phyloP scores from a whole-genome alignment of 2,329 filamentous ascomycete species.

The Fusarium musae region DNA sequence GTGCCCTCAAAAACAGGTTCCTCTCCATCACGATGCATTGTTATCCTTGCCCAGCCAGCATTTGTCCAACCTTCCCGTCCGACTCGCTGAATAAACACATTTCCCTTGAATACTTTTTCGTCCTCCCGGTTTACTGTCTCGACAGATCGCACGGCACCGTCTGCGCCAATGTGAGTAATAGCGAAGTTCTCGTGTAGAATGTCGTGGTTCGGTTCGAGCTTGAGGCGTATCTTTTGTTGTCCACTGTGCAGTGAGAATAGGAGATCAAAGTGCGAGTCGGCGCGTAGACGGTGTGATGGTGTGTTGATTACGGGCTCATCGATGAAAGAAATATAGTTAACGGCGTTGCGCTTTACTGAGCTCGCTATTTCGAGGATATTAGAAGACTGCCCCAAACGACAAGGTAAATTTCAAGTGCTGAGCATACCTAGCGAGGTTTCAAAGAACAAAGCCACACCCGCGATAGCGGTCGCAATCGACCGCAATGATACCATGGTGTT shows the following conservation, averaged over 20 bases:
- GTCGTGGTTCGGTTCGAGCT: slow-evolving; percentile 90
- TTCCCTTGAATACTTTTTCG: slow-evolving; percentile 87
- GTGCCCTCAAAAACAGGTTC: slow-evolving; percentile 89
- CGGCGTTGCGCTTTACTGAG: slow-evolving; percentile 79
- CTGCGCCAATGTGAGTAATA: slow-evolving; percentile 75
- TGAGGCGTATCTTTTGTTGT: slow-evolving; percentile 78
- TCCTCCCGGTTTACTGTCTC: slow-evolving; percentile 77
- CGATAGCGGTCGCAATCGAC: slow-evolving; percentile 46
- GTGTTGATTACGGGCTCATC: slow-evolving; percentile 82
- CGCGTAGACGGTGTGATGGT: slow-evolving; percentile 80
- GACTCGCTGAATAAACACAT: slow-evolving; percentile 74
- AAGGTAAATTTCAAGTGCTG: not conserved
- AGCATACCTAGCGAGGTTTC: slow-evolving; percentile 49
- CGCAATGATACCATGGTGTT: slow-evolving; percentile 49
- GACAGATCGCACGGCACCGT: slow-evolving; percentile 74
- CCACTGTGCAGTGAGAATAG: slow-evolving; percentile 78
- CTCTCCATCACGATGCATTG: slow-evolving; percentile 79
- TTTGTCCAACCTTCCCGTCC: slow-evolving; percentile 76
- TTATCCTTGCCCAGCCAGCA: slow-evolving; percentile 88
- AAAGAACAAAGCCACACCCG: slow-evolving; percentile 46
- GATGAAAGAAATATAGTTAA: slow-evolving; percentile 78
- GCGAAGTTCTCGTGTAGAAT: slow-evolving; percentile 81
- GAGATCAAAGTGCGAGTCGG: slow-evolving; percentile 85
- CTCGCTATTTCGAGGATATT: slow-evolving; percentile 61
- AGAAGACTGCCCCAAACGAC: slow-evolving; percentile 7